These are phyloP conservation scores for Glarea lozoyensis DNA, from an alignment of 495 filamentous ascomycete genomes.

Conservation along the genomic window DNA sequence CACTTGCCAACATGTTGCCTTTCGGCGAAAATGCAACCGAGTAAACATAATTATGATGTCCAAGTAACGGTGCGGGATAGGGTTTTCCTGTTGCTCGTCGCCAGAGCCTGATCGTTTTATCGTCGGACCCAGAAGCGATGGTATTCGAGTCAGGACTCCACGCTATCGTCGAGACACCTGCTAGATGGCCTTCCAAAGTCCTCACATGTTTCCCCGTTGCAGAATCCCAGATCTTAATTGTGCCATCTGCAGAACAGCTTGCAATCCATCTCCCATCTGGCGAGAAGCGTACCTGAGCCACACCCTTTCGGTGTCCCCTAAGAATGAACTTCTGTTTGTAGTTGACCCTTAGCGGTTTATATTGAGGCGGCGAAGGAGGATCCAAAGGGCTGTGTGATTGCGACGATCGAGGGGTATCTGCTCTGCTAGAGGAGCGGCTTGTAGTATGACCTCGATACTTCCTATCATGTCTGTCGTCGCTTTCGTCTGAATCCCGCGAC, in stretches of 20 bases:
- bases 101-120: conserved; percentile 94
- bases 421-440: conserved; percentile 8
- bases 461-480: conserved; percentile 20
- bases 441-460: conserved; percentile 15
- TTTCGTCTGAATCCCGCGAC: conserved; percentile 22
- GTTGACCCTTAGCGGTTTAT: conserved; percentile 29
- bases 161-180: conserved; percentile 80
- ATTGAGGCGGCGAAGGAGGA: conserved; percentile 19
- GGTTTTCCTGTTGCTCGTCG: conserved; percentile 63
- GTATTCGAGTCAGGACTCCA: conserved; percentile 84
- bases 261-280: conserved; percentile 86
- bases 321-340: conserved; percentile 59
- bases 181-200: conserved; percentile 87
- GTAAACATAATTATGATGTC: conserved; percentile 95
- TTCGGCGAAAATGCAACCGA: conserved; percentile 89
- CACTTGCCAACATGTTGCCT: conserved; percentile 90
- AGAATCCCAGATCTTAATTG: conserved; percentile 85
- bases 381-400: conserved; percentile 22
- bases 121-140: conserved; percentile 86
- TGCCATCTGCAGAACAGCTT: conserved; percentile 79
- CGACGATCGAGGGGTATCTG: conserved; percentile 24
- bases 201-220: conserved; percentile 67
- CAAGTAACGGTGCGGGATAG: conserved; percentile 49
- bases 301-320: conserved; percentile 63
- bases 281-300: conserved; percentile 84